These are phyloP conservation scores for Aspergillus haitiensis DNA, from an alignment of 495 filamentous ascomycete species.

Conservation along the genomic window DNA sequence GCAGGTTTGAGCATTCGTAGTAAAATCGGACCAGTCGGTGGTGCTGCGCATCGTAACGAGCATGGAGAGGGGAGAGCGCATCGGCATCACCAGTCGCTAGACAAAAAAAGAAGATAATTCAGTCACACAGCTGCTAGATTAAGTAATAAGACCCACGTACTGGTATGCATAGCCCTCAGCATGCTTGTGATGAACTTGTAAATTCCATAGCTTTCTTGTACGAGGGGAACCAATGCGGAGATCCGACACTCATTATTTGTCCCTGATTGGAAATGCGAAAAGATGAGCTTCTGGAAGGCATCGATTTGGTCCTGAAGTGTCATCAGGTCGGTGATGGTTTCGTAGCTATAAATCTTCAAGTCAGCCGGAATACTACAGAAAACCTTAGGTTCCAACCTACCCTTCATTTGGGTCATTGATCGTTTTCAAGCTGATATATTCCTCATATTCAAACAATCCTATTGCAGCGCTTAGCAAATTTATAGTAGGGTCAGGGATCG, in stretches of 20 bases:
- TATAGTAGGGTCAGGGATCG: not conserved
- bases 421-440: constrained; percentile 95
- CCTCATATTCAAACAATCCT: constrained; percentile 95
- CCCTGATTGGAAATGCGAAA: constrained; percentile 87
- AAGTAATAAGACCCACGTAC: constrained; percentile 47
- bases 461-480: constrained; percentile 21
- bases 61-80: constrained; percentile 84
- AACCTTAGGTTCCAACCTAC: constrained; percentile 28
- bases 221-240: constrained; percentile 86
- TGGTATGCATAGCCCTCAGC: constrained; percentile 94
- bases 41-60: constrained; percentile 91
- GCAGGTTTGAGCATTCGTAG: constrained; percentile 96
- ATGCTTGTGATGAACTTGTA: constrained; percentile 96
- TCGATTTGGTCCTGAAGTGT: constrained; percentile 96
- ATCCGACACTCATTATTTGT: constrained; percentile 97
- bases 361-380: not conserved
- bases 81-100: constrained; percentile 90
- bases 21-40: constrained; percentile 96
- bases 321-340: constrained; percentile 97
- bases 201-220: constrained; percentile 98
- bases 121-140: constrained; percentile 7
- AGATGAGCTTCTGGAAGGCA: constrained; percentile 95
- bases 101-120: constrained; percentile 8
- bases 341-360: constrained; percentile 60
- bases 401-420: constrained; percentile 99